phyloP scores from a whole-genome alignment of 306 rosid species.

The Cicer bijugum region DNA sequence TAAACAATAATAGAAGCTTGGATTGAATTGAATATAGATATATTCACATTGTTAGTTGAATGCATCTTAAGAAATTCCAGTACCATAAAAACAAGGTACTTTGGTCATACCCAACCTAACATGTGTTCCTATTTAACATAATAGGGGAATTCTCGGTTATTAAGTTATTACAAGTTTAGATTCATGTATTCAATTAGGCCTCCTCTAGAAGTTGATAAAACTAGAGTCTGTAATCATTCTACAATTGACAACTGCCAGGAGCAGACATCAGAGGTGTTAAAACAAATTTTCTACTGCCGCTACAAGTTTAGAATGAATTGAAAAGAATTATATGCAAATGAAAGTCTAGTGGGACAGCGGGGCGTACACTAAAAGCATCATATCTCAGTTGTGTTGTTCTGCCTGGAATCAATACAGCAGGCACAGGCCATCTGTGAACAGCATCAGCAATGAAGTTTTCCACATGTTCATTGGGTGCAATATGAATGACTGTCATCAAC shows the following conservation, averaged over 20 bases:
- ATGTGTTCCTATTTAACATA: constrained; percentile 12
- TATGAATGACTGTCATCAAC: constrained; percentile 67
- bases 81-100: constrained; percentile 1
- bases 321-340: background rate
- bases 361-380: constrained; percentile 86
- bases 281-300: constrained; percentile 11
- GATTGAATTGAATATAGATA: background rate
- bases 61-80: background rate
- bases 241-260: constrained; percentile 5
- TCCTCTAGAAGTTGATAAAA: constrained; percentile 19
- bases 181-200: background rate
- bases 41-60: constrained; percentile 25
- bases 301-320: constrained; percentile 1
- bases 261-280: constrained; percentile 1
- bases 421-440: constrained; percentile 74
- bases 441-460: constrained; percentile 55
- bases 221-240: constrained; percentile 9
- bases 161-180: constrained; percentile 32
- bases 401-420: constrained; percentile 69
- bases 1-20: background rate
- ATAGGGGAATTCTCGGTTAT: constrained; percentile 14
- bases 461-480: constrained; percentile 78
- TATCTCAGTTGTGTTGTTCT: constrained; percentile 65
- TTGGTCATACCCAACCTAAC: constrained; percentile 5
- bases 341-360: constrained; percentile 13